Evolutionary conservation across 305 asterid species (phyloP).

Genomic region (Fraxinus xanthoxyloides): DNA sequence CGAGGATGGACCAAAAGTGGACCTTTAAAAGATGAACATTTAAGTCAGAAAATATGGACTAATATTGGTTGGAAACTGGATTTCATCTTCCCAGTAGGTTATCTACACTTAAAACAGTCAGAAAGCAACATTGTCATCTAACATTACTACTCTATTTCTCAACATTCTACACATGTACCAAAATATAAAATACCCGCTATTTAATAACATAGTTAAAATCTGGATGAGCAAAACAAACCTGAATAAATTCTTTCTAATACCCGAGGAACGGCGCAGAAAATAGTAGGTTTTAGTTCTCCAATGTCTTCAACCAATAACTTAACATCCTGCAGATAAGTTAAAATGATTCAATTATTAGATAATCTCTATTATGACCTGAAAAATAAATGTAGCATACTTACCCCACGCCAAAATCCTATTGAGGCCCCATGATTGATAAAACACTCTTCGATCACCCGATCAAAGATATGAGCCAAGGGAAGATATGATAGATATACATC

Average conservation of each 20-base stretch:
- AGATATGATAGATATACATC: constrained; percentile 47
- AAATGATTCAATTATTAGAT: neutral
- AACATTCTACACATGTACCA: neutral
- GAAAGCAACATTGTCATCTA: neutral
- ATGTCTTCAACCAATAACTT: constrained; percentile 44
- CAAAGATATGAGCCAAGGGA: constrained; percentile 51
- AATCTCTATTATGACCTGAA: neutral
- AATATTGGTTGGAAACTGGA: constrained; percentile 10
- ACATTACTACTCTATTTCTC: neutral
- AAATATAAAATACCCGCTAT: neutral
- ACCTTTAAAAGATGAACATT: neutral
- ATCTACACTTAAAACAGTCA: neutral
- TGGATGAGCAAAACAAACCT: constrained; percentile 21
- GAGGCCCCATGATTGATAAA: constrained; percentile 41
- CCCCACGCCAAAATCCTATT: constrained; percentile 60
- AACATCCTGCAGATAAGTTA: constrained; percentile 31
- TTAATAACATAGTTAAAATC: neutral
- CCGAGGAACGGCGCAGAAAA: constrained; percentile 53
- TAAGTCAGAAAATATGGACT: neutral
- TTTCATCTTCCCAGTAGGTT: constrained; percentile 1
- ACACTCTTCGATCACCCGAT: constrained; percentile 47
- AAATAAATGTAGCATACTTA: constrained; percentile 18
- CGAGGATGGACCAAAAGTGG: constrained; percentile 15
- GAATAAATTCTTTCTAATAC: constrained; percentile 44
- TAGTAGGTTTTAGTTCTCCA: constrained; percentile 38